Base-by-base conservation (phyloP, 495 filamentous ascomycete genomes). In the Hyaloscypha variabilis region DNA sequence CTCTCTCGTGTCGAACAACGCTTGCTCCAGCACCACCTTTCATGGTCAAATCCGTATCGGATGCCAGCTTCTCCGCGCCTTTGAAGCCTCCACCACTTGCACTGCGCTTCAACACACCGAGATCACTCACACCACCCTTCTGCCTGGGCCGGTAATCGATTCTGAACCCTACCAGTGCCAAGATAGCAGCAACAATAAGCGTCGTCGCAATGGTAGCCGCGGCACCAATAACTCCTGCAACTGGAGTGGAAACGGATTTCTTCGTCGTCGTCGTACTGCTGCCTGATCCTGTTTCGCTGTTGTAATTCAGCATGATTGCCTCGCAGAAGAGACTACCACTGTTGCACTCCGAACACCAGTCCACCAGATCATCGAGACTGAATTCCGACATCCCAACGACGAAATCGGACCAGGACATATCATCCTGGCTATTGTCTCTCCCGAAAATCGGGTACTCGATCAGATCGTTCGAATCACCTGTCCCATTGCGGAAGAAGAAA, bases 401-500 rank as follows among this genome's bases (percentile, higher is more conserved):
- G 73, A 91, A 92, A 26, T 88, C 86, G 14, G 49, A 72, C 76
- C 83, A 91, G 6, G 76, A 68, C 61, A 91, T 75, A 21, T 69
- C 77, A 2, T 71, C 71, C 21, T 77, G 77, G 50, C 76, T 81
- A 21, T 80, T 79, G 1, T 85, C 77, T 36, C 74, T 64, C n/a
- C 79, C 79, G 65, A 92, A 91, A 1, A 92, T 76, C 2, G 87
- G 81, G 69, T 86, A 90, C 8, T 78, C 71, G 2, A 65, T 62
- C 11, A 88, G 81, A 28, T 75, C 66, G 21, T 70, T 76, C 11
- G 72, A 67, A 17, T 76, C 72, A 28, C 77, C 76, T 5, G 89
- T 90, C 34, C 87, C 88, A 66, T 92, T 92, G 66, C 86, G 87
- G 76, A 90, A 84, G 21, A 89, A 72, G 73, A 91, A 89, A 14